Conservation (phyloP, 176 grass and related monocot species). For the Oropetium thomaeum region DNA sequence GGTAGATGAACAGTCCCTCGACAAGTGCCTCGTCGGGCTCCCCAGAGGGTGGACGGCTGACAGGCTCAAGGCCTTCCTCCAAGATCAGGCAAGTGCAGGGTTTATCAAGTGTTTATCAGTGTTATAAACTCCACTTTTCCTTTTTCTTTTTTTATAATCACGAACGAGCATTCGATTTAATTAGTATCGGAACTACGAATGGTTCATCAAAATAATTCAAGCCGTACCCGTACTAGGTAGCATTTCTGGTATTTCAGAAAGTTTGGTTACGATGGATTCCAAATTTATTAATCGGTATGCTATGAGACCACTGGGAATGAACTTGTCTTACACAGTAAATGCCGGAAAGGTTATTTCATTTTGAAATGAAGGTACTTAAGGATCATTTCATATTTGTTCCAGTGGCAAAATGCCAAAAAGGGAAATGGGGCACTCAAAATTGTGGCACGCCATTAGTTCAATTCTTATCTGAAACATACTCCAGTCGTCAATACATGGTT, state of each 20-base stretch:
- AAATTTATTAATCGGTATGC: neutral
- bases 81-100: constrained; percentile 50
- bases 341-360: too few relatives aligned
- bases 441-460: too few relatives aligned
- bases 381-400: too few relatives aligned
- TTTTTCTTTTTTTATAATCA: neutral
- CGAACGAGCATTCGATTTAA: neutral
- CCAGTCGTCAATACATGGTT: too few relatives aligned
- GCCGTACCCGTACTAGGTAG: neutral
- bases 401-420: too few relatives aligned
- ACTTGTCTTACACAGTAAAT: neutral
- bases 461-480: neutral
- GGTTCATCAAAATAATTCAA: neutral
- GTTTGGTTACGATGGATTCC: neutral
- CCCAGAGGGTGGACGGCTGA: constrained; percentile 61
- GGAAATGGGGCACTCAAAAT: too few relatives aligned
- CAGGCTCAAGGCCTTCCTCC: constrained; percentile 64
- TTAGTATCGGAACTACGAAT: neutral
- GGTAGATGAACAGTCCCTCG: constrained; percentile 46
- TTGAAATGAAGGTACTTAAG: neutral
- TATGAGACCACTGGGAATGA: neutral
- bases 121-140: neutral
- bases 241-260: neutral
- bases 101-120: neutral
- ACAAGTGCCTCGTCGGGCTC: constrained; percentile 86